These are phyloP conservation scores for Sporisorium reilianum DNA, from an alignment of 1,284 basidiomycete species.

Conservation along the genomic window DNA sequence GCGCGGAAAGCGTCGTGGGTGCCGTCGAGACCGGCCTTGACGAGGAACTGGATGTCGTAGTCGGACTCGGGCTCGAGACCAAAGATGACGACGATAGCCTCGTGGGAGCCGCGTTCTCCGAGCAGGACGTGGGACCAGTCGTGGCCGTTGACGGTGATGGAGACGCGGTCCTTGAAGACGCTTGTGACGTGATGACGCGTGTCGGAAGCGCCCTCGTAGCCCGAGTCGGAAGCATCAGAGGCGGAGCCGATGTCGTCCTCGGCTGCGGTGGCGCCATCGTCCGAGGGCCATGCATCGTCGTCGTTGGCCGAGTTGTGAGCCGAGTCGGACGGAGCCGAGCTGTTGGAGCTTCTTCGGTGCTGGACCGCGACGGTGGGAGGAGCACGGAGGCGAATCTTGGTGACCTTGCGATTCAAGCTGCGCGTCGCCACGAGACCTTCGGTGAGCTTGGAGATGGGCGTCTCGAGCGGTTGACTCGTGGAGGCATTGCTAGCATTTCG, in stretches of 20 bases:
- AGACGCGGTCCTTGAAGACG: conserved; percentile 56
- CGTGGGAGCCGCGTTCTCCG: conserved; percentile 55
- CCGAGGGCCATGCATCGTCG: conserved; percentile 52
- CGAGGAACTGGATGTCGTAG: conserved; percentile 56
- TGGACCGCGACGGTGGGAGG: conserved; percentile 40
- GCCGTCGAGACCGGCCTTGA: conserved; percentile 48
- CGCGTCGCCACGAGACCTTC: conserved; percentile 54
- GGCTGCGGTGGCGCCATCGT: conserved; percentile 52
- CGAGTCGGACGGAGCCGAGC: conserved; percentile 41
- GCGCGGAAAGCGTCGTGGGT: conserved; percentile 32
- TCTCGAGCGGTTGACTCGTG: conserved; percentile 14
- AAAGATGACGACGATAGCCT: conserved; percentile 64
- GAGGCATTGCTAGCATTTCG: conserved; percentile 1
- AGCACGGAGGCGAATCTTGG: conserved; percentile 48
- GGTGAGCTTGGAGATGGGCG: conserved; percentile 43
- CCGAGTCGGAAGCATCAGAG: conserved; percentile 54
- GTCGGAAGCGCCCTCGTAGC: conserved; percentile 31
- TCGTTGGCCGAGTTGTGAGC: conserved; percentile 43
- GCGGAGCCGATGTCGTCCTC: conserved; percentile 51
- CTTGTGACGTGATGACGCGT: conserved; percentile 30
- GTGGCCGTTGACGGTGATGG: conserved; percentile 54
- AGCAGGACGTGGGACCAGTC: conserved; percentile 62
- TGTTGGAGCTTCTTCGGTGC: conserved; percentile 37
- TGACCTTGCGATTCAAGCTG: conserved; percentile 55
- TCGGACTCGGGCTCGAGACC: conserved; percentile 54